Evolutionary conservation across 2,329 filamentous ascomycete genomes (phyloP).

Genomic region (Gliomastix tumulicola): DNA sequence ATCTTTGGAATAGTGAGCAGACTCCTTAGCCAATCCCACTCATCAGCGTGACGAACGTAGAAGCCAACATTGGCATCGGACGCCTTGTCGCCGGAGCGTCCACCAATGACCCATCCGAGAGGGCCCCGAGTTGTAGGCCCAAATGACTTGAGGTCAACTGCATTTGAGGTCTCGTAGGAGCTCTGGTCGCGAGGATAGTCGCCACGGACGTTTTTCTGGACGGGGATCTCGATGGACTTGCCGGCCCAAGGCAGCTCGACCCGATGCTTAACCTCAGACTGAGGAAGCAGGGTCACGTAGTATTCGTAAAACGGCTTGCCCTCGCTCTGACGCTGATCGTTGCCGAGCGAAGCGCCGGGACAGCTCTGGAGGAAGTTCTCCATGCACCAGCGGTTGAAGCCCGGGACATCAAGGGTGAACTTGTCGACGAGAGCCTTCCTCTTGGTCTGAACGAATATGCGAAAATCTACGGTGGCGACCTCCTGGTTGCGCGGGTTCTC

Average conservation of each 20-base stretch:
- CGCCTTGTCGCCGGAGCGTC: constrained; percentile 26
- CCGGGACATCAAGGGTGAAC: constrained; percentile 16
- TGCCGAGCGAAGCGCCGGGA: constrained; percentile 28
- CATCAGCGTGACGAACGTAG: constrained; percentile 30
- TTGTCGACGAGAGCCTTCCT: constrained; percentile 10
- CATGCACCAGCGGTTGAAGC: constrained; percentile 26
- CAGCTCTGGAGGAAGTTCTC: constrained; percentile 32
- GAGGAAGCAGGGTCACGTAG: constrained; percentile 10
- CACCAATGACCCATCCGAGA: constrained; percentile 15
- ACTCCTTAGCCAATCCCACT: constrained; percentile 32
- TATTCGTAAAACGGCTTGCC: constrained; percentile 8
- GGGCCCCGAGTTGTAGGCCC: constrained; percentile 11
- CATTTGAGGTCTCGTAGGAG: constrained; percentile 6
- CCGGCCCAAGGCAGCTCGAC: constrained; percentile 12
- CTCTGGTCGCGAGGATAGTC: constrained; percentile 7
- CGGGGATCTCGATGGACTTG: constrained; percentile 11
- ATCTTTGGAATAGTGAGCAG: constrained; percentile 29
- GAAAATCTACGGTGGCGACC: constrained; percentile 35
- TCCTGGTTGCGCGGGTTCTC: constrained; percentile 28
- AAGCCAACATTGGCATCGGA: constrained; percentile 31
- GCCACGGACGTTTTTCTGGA: constrained; percentile 9
- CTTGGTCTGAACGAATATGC: constrained; percentile 34
- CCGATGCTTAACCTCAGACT: constrained; percentile 12
- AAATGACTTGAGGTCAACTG: constrained; percentile 7
- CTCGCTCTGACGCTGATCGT: constrained; percentile 25